These are phyloP conservation scores for Cordyceps cicadae DNA, from an alignment of 2,329 filamentous ascomycete genomes.

Conservation along the genomic window DNA sequence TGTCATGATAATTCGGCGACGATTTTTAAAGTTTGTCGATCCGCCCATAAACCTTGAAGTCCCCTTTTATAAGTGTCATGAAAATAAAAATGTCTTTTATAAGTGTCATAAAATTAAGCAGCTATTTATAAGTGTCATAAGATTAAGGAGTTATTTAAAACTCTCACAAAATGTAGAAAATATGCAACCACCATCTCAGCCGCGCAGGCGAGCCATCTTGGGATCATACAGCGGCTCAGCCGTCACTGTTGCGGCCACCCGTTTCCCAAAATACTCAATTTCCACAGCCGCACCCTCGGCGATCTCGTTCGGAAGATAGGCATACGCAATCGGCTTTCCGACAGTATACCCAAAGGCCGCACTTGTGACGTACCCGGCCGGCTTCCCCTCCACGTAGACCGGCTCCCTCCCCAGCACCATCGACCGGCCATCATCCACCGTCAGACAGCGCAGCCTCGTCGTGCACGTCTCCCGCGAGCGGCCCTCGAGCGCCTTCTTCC, in stretches of 20 bases:
- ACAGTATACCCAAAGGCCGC: conserved; percentile 53
- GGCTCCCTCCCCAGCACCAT: conserved; percentile 56
- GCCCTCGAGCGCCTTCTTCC: conserved; percentile 38
- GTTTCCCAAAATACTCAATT: conserved; percentile 53
- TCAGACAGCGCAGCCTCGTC: conserved; percentile 39
- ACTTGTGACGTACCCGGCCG: conserved; percentile 51
- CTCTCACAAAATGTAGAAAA: neutral
- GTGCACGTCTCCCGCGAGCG: conserved; percentile 27
- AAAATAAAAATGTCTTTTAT: neutral
- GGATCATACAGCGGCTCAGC: conserved; percentile 36
- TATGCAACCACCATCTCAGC: neutral
- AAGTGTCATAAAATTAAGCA: neutral
- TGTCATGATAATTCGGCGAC: neutral
- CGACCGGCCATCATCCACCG: conserved; percentile 46
- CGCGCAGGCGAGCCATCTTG: conserved; percentile 11
- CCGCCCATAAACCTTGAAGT: too few species aligned
- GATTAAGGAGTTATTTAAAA: neutral
- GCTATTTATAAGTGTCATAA: neutral
- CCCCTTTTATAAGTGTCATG: too few species aligned
- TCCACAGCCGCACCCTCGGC: conserved; percentile 43
- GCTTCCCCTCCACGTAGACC: conserved; percentile 39
- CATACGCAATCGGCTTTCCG: conserved; percentile 50
- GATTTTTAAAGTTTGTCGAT: too few species aligned
- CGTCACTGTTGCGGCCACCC: conserved; percentile 44
- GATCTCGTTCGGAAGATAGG: conserved; percentile 43